Evolutionary conservation across 2,329 filamentous ascomycete species (phyloP), one percentile per base, ranked within the genome.

Genomic region (Colletotrichum horii): DNA sequence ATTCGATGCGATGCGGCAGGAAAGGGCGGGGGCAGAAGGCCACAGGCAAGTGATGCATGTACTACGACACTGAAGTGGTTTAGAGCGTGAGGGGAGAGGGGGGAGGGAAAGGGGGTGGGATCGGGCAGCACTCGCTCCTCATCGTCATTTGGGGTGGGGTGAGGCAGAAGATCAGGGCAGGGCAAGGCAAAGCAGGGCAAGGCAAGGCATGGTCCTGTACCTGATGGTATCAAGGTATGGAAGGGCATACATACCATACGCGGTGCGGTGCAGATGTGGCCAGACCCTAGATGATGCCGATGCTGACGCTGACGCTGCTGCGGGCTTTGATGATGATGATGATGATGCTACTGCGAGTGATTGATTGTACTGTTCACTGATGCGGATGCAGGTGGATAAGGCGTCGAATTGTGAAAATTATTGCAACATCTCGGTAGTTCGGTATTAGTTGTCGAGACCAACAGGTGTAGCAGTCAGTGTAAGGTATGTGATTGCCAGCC

Each of bases 1-100:
- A 75, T 75, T 71, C 38, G 64, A 75, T 69, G 70, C 70, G 70
- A 76, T 76, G 74, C 70, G 70, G 74, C 74, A 76, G 70, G 69
- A 60, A 73, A 74, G 56, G 58, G 70, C 74, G 64, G 74, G 74
- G 55, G 32, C 55, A 69, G 22, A 36, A 69, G 16, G 26, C 56
- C 58, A 58, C 32, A 76, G 65, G 58, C 70, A 58, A 74, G 64
- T 76, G 70, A 60, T 76, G 74, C 48, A 76, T 66, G 74, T 74
- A 58, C 34, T 34, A 66, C 56, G 22, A 58, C 36, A 76, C 70
- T 76, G 70, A 76, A 58, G 64, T n/a, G 61, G 74, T 69, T 75
- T 70, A 70, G 67, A 62, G n/a, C 38, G 32, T 34, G 56, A 68
- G 73, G 34, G 58, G 70, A 68, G 67, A 52, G 43, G 58, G 34